Base-by-base conservation (phyloP, 2,329 filamentous ascomycete species). In the Microsporum canis region DNA sequence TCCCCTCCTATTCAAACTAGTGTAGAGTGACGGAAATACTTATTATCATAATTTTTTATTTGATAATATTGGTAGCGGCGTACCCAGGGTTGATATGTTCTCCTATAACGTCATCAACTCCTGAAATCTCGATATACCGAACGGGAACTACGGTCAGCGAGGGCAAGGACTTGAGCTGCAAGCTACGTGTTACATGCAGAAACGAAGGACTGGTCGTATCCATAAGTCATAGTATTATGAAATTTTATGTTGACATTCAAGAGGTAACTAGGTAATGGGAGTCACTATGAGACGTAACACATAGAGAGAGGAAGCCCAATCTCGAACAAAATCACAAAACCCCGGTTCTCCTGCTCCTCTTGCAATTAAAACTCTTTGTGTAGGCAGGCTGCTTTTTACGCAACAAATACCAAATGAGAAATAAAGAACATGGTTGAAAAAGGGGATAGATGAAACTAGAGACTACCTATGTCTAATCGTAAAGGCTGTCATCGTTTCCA, bases 401-500 rank as follows among this genome's bases (percentile, higher is more conserved):
- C 45, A 51, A 51, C 45, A 12, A 29, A 29, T 51, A 31, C 45
- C 45, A 51, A 31, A 51, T 31, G 45, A 47, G 23, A 29, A 23
- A 51, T 51, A 51, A 51, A 51, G 45, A 51, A 51, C 45, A 51
- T 33, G 17, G 12, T 23, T 49, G 7, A 49, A 49, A 49, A 23
- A 1, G 17, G 38, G 38, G 17, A 33, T 53, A 34, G 29, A 27
- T n/a, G 31, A 51, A 51, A 23, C 45, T 51, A 51, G 45, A 12
- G 27, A 10, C 45, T 29, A 12, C 23, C 27, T 51, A 10, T 29
- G 33, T 23, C 63, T 65, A 65, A 79, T 96, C 89, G 77, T 97
- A 97, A 75, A 97, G 88, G 79, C 91, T 92, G 77, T 96, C 92
- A 73, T 97, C 92, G 75, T 95, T 91, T 70, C 90, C 92, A 68